Evolutionary conservation across 2,329 filamentous ascomycete species (phyloP).

Genomic region (Curvularia lunata): DNA sequence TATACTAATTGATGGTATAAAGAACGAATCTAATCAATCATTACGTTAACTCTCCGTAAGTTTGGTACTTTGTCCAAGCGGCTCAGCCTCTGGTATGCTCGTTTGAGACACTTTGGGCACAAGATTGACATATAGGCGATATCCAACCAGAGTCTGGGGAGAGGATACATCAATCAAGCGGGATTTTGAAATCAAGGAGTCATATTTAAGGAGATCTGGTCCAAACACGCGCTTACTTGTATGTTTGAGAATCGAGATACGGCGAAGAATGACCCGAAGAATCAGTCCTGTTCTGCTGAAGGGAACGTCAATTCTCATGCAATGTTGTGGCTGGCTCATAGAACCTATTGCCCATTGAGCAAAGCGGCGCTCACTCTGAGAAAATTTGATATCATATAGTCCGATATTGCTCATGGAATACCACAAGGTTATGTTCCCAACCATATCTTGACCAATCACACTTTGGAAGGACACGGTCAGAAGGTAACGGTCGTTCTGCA

Average conservation of each 20-base stretch:
- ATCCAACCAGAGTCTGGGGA: background rate
- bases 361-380: background rate
- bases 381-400: background rate
- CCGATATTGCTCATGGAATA: background rate
- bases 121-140: background rate
- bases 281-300: background rate
- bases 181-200: too few species aligned
- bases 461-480: background rate
- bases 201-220: background rate
- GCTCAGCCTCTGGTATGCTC: background rate
- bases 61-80: too few species aligned
- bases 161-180: too few species aligned
- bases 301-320: background rate
- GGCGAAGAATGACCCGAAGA: background rate
- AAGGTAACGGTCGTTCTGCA: background rate
- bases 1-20: too few species aligned
- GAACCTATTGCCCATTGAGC: background rate
- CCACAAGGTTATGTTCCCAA: background rate
- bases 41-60: too few species aligned
- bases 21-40: too few species aligned
- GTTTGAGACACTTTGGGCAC: background rate
- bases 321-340: background rate
- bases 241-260: background rate
- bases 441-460: background rate
- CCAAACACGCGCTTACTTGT: rapidly evolving